Evolutionary conservation across 1,139 yeast species (phyloP).

Genomic region (Yamadazyma taylorii): DNA sequence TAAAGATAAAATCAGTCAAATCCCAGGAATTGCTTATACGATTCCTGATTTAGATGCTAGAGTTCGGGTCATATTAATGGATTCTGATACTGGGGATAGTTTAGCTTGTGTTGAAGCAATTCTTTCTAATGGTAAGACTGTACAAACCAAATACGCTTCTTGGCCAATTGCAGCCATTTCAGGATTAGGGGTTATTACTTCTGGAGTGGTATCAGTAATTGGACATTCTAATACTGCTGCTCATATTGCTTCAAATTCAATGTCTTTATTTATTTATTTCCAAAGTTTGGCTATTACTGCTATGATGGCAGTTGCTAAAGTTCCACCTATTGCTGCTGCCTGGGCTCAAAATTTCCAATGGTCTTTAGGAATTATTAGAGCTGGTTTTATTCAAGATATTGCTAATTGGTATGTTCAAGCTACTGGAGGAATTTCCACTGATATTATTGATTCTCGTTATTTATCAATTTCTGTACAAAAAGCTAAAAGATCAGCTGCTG

Average conservation of each 20-base stretch:
- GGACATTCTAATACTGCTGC: conserved; percentile 95
- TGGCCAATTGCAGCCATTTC: conserved; percentile 97
- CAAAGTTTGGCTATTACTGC: conserved; percentile 91
- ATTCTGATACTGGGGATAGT: conserved; percentile 38
- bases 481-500: conserved; percentile 28
- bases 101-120: conserved; percentile 94
- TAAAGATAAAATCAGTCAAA: conserved; percentile 41
- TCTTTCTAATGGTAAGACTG: conserved; percentile 87
- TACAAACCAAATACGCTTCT: conserved; percentile 88
- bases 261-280: conserved; percentile 89
- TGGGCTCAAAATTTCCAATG: conserved; percentile 98
- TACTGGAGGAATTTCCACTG: conserved; percentile 90
- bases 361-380: conserved; percentile 88
- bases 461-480: conserved; percentile 83
- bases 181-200: conserved; percentile 81
- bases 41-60: conserved; percentile 95
- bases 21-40: conserved; percentile 85
- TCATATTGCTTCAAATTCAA: conserved; percentile 93
- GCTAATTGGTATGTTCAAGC: conserved; percentile 94
- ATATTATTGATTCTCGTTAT: conserved; percentile 55
- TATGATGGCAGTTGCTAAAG: conserved; percentile 92
- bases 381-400: conserved; percentile 79
- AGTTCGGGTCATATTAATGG: conserved; percentile 64
- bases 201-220: conserved; percentile 81
- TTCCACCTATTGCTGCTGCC: conserved; percentile 97